phyloP scores from a whole-genome alignment of 495 filamentous ascomycete species.

The Diplogelasinospora grovesii region DNA sequence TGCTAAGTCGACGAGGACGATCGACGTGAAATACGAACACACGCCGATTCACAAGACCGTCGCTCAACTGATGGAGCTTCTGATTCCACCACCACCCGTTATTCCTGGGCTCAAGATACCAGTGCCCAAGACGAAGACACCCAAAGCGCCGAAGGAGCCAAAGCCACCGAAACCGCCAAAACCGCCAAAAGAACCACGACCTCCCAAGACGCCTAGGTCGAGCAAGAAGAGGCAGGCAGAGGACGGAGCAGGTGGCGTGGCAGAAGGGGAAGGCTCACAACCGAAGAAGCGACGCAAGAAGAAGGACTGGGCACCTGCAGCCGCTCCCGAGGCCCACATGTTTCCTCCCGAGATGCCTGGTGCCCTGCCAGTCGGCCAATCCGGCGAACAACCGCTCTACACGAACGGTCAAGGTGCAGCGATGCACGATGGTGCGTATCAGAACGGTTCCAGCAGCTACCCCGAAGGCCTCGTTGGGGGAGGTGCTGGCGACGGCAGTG shows the following conservation, averaged over 20 bases:
- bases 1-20: conserved; percentile 27
- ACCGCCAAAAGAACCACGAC: conserved; percentile 37
- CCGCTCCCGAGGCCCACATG: conserved; percentile 2
- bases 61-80: conserved; percentile 30
- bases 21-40: conserved; percentile 42
- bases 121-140: conserved; percentile 10
- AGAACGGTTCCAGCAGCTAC: conserved; percentile 8
- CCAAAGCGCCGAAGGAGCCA: conserved; percentile 22
- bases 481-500: conserved; percentile 5
- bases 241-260: conserved; percentile 38
- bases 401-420: conserved; percentile 3
- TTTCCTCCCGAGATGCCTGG: conserved; percentile 23
- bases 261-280: conserved; percentile 11
- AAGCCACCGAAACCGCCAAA: conserved; percentile 50
- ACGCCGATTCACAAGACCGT: conserved; percentile 43
- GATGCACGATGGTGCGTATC: not conserved
- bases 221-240: conserved; percentile 54
- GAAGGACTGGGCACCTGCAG: conserved; percentile 13
- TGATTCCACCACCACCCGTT: conserved; percentile 24
- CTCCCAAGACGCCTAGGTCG: conserved; percentile 46
- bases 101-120: conserved; percentile 7
- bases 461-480: conserved; percentile 13
- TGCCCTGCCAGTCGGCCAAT: conserved; percentile 16
- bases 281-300: conserved; percentile 27
- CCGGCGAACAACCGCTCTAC: conserved; percentile 11